Conservation (phyloP, 129 eudicot species). For the Chrysanthemum makinoi region DNA sequence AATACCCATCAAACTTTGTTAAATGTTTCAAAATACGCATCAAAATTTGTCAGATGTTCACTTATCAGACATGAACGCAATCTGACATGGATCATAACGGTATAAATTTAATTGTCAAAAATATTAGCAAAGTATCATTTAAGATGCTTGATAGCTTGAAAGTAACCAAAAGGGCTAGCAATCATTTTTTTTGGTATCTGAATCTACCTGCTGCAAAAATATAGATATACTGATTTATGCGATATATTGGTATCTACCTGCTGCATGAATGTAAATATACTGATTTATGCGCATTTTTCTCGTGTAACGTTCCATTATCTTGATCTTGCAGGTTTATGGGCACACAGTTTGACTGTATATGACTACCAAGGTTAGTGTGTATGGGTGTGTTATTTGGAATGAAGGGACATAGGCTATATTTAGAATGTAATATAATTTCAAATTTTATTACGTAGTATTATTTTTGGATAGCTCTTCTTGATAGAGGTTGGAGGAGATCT, state of each 20-base stretch:
- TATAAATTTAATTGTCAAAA: too few relatives aligned
- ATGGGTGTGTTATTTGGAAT: not conserved
- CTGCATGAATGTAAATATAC: not conserved
- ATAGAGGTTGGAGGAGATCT: constrained; percentile 99
- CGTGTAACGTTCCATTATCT: constrained; percentile 15
- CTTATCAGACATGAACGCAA: too few relatives aligned
- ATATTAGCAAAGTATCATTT: not conserved
- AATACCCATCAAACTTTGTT: too few relatives aligned
- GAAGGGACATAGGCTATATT: not conserved
- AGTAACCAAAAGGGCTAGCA: too few relatives aligned
- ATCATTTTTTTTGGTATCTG: too few relatives aligned
- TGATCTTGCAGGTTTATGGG: constrained; percentile 71
- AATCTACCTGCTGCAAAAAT: too few relatives aligned
- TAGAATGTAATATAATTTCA: constrained; percentile 1
- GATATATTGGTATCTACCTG: not conserved
- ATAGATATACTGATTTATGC: too few relatives aligned
- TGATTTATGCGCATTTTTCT: constrained; percentile 6
- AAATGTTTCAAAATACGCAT: too few relatives aligned
- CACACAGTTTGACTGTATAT: constrained; percentile 70
- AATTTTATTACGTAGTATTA: too few relatives aligned
- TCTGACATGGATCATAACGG: too few relatives aligned
- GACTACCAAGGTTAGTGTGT: constrained; percentile 85
- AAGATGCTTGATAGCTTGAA: not conserved
- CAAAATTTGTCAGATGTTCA: too few relatives aligned
- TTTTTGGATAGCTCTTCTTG: constrained; percentile 80